These are phyloP conservation scores for Pseudocercospora musae DNA, from an alignment of 2,329 filamentous ascomycete genomes.

Conservation along the genomic window DNA sequence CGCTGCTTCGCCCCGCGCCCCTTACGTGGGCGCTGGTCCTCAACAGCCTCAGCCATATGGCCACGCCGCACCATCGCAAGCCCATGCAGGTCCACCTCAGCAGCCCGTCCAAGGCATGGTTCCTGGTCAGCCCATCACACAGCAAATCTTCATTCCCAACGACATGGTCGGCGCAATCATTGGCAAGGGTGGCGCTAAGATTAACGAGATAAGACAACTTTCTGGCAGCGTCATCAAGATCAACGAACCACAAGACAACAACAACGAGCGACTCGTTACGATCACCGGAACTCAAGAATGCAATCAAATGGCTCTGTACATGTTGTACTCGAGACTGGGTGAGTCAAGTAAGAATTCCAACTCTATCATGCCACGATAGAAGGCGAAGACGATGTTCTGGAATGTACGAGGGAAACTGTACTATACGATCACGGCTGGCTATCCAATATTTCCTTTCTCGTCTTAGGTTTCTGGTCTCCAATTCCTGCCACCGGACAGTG, in stretches of 20 bases:
- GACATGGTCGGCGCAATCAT: conserved; percentile 99
- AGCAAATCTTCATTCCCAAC: conserved; percentile 98
- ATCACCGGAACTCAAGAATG: conserved; percentile 97
- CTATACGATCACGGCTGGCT: conserved; percentile 4
- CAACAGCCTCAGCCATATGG: conserved; percentile 63
- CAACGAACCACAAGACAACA: conserved; percentile 98
- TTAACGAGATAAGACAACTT: conserved; percentile 97
- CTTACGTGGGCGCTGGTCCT: conserved; percentile 75
- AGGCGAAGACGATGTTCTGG: neutral
- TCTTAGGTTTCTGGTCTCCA: neutral
- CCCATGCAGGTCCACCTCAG: conserved; percentile 66
- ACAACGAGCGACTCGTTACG: conserved; percentile 94
- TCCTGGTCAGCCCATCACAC: conserved; percentile 81
- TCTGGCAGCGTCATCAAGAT: conserved; percentile 99
- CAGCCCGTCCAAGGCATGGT: conserved; percentile 70
- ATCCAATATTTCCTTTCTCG: neutral
- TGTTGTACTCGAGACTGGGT: conserved; percentile 98
- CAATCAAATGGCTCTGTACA: conserved; percentile 99
- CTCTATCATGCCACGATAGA: conserved; percentile 35
- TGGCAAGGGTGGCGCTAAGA: conserved; percentile 96
- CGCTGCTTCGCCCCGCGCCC: conserved; percentile 64
- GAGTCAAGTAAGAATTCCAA: conserved; percentile 46
- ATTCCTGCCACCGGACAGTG: neutral
- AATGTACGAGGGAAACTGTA: neutral
- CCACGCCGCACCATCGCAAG: conserved; percentile 54